Percentiles rank a stretch among this genome's conserved stretches.
Evolutionary conservation across 1,284 basidiomycete genomes (phyloP).

Genomic region (Spongispora temasekensis): DNA sequence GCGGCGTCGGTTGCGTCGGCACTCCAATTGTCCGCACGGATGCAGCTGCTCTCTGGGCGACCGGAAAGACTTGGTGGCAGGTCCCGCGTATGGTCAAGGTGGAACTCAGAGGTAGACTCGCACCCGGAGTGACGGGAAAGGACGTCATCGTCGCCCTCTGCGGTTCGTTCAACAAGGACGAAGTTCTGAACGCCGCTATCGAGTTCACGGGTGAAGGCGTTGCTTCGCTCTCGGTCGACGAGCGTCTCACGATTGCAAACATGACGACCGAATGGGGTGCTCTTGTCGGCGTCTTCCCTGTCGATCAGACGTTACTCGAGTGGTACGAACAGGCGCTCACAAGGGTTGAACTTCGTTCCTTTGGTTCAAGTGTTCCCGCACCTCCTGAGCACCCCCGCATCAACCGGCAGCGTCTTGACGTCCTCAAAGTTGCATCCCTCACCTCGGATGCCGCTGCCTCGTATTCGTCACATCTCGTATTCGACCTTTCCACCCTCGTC

Average conservation of each 20-base stretch:
- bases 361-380: slow-evolving; percentile 65
- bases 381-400: slow-evolving; percentile 88
- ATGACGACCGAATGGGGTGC: slow-evolving; percentile 99
- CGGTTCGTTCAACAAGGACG: slow-evolving; percentile 95
- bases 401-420: slow-evolving; percentile 73
- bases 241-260: slow-evolving; percentile 93
- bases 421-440: slow-evolving; percentile 58
- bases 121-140: slow-evolving; percentile 94
- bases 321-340: slow-evolving; percentile 89
- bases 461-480: slow-evolving; percentile 88
- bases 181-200: slow-evolving; percentile 97
- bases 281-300: slow-evolving; percentile 93
- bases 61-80: slow-evolving; percentile 99
- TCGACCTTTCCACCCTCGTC: slow-evolving; percentile 92
- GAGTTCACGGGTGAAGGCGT: slow-evolving; percentile 97
- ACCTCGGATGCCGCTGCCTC: slow-evolving; percentile 77
- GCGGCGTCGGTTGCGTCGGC: slow-evolving; percentile 95
- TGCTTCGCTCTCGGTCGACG: slow-evolving; percentile 81
- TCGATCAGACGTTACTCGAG: slow-evolving; percentile 78
- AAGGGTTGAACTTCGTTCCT: slow-evolving; percentile 81
- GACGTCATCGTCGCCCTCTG: slow-evolving; percentile 98
- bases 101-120: slow-evolving; percentile 81
- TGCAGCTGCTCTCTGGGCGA: slow-evolving; percentile 96
- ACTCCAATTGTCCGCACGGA: slow-evolving; percentile 96
- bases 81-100: slow-evolving; percentile 97